These are phyloP conservation scores for Xerocomus brunneocitrinus DNA, from an alignment of 768 basidiomycete species.

Conservation along the genomic window DNA sequence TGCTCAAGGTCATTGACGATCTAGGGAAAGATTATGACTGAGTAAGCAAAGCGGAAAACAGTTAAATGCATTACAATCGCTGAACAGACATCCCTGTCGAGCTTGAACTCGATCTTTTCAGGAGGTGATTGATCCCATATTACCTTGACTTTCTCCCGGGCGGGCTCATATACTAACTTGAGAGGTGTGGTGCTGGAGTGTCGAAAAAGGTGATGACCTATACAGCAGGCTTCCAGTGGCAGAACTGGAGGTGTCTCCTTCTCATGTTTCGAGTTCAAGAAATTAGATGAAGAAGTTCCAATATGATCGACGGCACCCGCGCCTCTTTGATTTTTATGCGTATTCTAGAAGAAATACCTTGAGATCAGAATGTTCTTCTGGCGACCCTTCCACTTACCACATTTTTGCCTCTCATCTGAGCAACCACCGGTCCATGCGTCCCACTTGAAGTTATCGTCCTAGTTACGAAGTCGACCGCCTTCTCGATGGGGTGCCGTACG, in stretches of 20 bases:
- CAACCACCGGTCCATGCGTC: neutral
- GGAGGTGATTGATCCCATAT: conserved; percentile 7
- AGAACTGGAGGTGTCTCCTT: conserved; percentile 5
- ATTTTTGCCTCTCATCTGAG: conserved; percentile 24
- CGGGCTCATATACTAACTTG: conserved; percentile 11
- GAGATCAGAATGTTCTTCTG: conserved; percentile 1
- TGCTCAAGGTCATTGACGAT: conserved; percentile 16
- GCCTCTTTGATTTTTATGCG: neutral
- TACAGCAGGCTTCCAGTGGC: conserved; percentile 27
- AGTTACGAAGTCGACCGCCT: conserved; percentile 4
- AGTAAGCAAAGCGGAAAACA: neutral
- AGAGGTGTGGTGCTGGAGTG: conserved; percentile 11
- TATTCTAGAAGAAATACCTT: conserved; percentile 7
- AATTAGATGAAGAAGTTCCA: conserved; percentile 27
- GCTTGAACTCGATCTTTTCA: conserved; percentile 12
- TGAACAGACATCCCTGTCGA: conserved; percentile 11
- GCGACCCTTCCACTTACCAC: conserved; percentile 16
- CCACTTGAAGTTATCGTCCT: neutral
- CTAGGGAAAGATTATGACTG: conserved; percentile 9
- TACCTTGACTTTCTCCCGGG: conserved; percentile 8
- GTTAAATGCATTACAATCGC: conserved; percentile 12
- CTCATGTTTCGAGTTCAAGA: conserved; percentile 16
- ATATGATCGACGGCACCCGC: conserved; percentile 13
- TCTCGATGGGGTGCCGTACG: neutral
- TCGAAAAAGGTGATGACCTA: conserved; percentile 20